Percentiles rank a stretch among this genome's conserved stretches.
phyloP scores from a whole-genome alignment of 805 yeast genomes.

The Pichia deserticola region DNA sequence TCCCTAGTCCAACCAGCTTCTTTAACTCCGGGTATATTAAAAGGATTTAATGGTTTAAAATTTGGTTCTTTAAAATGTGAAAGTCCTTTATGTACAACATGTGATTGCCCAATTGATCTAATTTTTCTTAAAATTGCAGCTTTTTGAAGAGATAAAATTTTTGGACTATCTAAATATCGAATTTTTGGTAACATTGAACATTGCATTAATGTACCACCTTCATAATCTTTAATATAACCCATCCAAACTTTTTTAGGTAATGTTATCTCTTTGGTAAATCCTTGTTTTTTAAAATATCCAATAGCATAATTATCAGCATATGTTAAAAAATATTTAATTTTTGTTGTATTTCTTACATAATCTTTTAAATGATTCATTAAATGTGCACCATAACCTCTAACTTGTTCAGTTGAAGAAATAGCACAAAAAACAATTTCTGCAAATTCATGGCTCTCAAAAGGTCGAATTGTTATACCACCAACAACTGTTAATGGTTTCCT shows the following conservation, averaged over 20 bases:
- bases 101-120: slow-evolving; percentile 68
- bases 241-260: slow-evolving; percentile 85
- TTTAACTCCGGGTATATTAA: slow-evolving; percentile 78
- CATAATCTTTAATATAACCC: slow-evolving; percentile 98
- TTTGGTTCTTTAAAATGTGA: slow-evolving; percentile 50
- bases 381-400: slow-evolving; percentile 97
- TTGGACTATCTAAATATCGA: slow-evolving; percentile 82
- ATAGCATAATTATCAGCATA: slow-evolving; percentile 99
- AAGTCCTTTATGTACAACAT: slow-evolving; percentile 76
- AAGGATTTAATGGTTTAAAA: slow-evolving; percentile 61
- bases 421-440: slow-evolving; percentile 99
- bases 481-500: slow-evolving; percentile 91
- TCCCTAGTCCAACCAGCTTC: slow-evolving; percentile 99
- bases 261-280: slow-evolving; percentile 91
- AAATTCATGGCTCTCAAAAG: slow-evolving; percentile 82
- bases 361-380: slow-evolving; percentile 96
- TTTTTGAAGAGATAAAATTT: slow-evolving; percentile 77
- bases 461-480: slow-evolving; percentile 95
- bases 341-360: slow-evolving; percentile 83
- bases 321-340: slow-evolving; percentile 78
- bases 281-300: slow-evolving; percentile 97
- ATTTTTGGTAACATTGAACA: slow-evolving; percentile 87
- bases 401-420: slow-evolving; percentile 94
- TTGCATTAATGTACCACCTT: slow-evolving; percentile 98
- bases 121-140: slow-evolving; percentile 88